A percentile compares a stretch with the other conserved stretches of the same genome.
Conservation (phyloP, 371 early-diverging fungal species). For the Nematocida ironsii region DNA sequence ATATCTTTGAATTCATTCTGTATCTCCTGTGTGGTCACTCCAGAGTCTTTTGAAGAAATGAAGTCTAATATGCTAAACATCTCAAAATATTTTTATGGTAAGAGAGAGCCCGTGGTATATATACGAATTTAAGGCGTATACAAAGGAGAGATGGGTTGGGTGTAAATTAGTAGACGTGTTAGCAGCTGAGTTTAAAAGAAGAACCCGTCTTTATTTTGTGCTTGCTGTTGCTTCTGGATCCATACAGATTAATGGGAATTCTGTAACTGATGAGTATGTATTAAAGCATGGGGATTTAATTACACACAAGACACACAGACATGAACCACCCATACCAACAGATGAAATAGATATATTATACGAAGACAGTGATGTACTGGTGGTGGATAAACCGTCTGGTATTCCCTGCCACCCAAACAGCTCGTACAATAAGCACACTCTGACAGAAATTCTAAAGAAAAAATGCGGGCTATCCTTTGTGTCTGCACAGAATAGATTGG, state of each 20-base stretch:
- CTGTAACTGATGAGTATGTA: slow-evolving; percentile 43
- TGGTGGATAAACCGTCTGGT: slow-evolving; percentile 70
- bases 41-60: slow-evolving; percentile 61
- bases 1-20: slow-evolving; percentile 52
- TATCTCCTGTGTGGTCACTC: slow-evolving; percentile 65
- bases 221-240: slow-evolving; percentile 67
- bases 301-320: slow-evolving; percentile 67
- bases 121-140: slow-evolving; percentile 63
- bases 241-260: slow-evolving; percentile 68
- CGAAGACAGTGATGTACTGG: slow-evolving; percentile 63
- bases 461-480: slow-evolving; percentile 47
- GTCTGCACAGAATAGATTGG: slow-evolving; percentile 69
- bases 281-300: slow-evolving; percentile 68
- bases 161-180: slow-evolving; percentile 66
- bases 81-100: slow-evolving; percentile 72
- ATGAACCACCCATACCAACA: slow-evolving; percentile 66
- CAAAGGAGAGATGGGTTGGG: slow-evolving; percentile 70
- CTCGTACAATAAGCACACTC: slow-evolving; percentile 61
- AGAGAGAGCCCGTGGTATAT: slow-evolving; percentile 54
- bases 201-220: slow-evolving; percentile 63
- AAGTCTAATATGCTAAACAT: slow-evolving; percentile 62
- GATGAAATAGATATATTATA: slow-evolving; percentile 61
- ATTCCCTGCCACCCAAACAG: slow-evolving; percentile 71
- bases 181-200: slow-evolving; percentile 63
- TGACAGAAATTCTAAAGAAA: slow-evolving; percentile 65